Base-by-base conservation (phyloP, 2,329 filamentous ascomycete species). In the Orbilia quercus region DNA sequence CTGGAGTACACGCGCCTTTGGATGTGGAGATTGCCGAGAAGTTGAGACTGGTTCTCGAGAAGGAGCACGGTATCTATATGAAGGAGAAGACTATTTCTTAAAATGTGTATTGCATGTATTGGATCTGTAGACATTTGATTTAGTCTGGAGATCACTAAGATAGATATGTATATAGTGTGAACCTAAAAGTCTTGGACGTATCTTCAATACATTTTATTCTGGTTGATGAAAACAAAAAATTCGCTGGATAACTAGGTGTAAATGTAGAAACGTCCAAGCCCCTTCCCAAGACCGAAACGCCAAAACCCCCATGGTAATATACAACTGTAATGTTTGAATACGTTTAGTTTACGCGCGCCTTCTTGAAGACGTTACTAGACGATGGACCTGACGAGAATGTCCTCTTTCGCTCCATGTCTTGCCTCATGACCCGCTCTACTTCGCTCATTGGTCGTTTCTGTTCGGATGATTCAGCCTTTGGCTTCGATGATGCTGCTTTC, bases 371-470 rank as follows among this genome's bases (percentile, higher is more conserved):
- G 20, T 69, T 75, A 28, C 60, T 65, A 2, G 69, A 57, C 12
- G 59, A 59, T 11, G 71, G 71, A 7, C 66, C 74, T 6, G 51
- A 51, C 7, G 83, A 85, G 51, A 86, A 82, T 34, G 84, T 81
- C 63, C 89, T 84, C 79, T 92, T 92, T 75, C 85, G 84, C 77
- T 92, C 90, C 81, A 91, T 85, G 79, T 93, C 90, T 77, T 91
- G 89, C 80, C 90, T 91, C 92, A 96, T 96, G 78, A 95, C 96
- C 59, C 90, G 86, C 81, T 94, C 92, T 1, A 89, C 90, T 79
- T 96, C 91, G 78, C 90, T 94, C 86, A 96, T 94, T 78, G 80
- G 80, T 78, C 91, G 95, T 84, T 91, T 88, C 62, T 85, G 85
- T 74, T 87, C 87, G 63, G 81, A 79, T 18, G 9, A 83, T 84